Evolutionary conservation across 2,329 filamentous ascomycete genomes (phyloP), one percentile per base, ranked within the genome.

Genomic region (Hypocreales sp.): DNA sequence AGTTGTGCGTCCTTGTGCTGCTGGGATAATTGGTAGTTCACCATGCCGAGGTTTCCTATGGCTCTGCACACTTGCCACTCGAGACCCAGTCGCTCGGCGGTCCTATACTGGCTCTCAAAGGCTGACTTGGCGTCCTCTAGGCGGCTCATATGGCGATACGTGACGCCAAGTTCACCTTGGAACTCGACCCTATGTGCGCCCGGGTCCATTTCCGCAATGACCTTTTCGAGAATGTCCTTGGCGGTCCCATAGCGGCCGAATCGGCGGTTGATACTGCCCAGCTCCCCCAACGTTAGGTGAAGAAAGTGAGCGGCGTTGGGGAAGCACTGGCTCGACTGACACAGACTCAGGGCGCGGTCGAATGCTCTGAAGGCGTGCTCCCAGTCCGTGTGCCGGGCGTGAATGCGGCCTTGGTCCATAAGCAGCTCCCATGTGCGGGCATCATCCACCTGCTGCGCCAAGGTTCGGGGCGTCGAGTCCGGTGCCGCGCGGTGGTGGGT

Each of bases 21-120:
- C 22, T 35, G 35, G n/a, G 35, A 50, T 9, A 50, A 32, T 26
- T 52, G 47, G 24, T 50, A 54, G 29, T 53, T 49, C 1, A 46
- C 39, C 44, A 52, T 51, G 6, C 48, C 50, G 5, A 52, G 28
- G 25, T 52, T 52, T 2, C 51, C 51, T 15, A 54, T 34, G 2
- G 51, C 45, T 4, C 51, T 44, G 25, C 45, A 49, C 14, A 36
- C 34, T 21, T 38, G 36, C 2, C 23, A 26, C 8, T 42, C 34
- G 1, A 37, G 27, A 0, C 32, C 31, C 7, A 50, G 31, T 12
- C 39, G 11, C 22, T 39, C 43, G 2, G 49, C 48, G 2, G 30
- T 36, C 2, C 40, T 22, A 29, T 51, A 50, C 30, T 53, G 47
- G 6, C 33, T 26, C 25, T 41, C 21, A 24, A 42, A 45, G 7